A percentile compares a stretch with the other conserved stretches of the same genome.
These are phyloP conservation scores for Diaporthe helianthi DNA, from an alignment of 2,329 filamentous ascomycete genomes.

Conservation along the genomic window DNA sequence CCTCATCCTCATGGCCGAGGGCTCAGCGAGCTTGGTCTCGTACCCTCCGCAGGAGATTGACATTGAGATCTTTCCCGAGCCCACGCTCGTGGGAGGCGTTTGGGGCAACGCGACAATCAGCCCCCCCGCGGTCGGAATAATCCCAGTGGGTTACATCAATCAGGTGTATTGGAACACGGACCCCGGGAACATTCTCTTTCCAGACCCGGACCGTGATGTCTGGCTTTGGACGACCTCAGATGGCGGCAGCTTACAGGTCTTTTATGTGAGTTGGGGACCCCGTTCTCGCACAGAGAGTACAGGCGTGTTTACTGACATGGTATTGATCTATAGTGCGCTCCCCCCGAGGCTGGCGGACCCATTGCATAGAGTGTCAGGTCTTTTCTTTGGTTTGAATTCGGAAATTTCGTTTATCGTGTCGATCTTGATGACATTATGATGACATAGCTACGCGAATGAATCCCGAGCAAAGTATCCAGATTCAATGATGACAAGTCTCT, in stretches of 20 bases:
- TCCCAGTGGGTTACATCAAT: no score
- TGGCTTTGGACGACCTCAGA: not conserved
- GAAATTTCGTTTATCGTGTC: not conserved
- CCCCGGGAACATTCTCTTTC: not conserved
- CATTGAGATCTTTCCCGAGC: slow-evolving; percentile 4
- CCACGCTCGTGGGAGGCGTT: not conserved
- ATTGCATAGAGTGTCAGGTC: not conserved
- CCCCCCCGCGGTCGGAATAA: no score
- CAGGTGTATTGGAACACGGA: slow-evolving; percentile 5
- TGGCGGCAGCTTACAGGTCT: slow-evolving; percentile 1
- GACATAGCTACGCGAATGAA: no score
- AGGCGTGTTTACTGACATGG: not conserved
- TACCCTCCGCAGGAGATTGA: slow-evolving; percentile 8
- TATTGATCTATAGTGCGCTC: not conserved
- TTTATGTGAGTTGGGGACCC: not conserved
- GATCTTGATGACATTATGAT: no score
- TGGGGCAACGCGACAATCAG: slow-evolving; percentile 8
- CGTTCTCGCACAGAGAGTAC: rapidly evolving
- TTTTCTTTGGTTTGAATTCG: not conserved
- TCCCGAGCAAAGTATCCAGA: no score
- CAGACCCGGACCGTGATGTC: not conserved
- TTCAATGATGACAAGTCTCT: no score
- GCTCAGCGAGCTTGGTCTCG: slow-evolving; percentile 6
- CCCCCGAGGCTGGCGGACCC: not conserved
- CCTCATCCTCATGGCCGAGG: slow-evolving; percentile 18